Evolutionary conservation across 148 eudicot species (phyloP), one percentile per base, ranked within the genome.

Genomic region (Amaranthus palmeri): DNA sequence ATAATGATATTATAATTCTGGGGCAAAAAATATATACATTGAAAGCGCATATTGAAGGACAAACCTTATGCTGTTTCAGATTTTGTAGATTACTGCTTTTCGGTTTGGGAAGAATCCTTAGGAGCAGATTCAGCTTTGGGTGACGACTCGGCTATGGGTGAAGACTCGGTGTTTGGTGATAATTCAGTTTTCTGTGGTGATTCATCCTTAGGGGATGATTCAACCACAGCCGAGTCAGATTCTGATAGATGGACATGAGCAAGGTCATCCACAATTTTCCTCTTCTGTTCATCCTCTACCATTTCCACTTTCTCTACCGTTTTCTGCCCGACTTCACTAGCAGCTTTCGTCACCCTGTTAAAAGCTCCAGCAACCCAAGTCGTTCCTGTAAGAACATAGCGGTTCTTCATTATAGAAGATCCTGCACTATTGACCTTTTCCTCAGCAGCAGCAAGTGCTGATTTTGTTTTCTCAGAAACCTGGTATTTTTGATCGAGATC

Each of bases 351-450:
- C 50, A 91, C 98, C 82, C 83, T 85, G 69, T 61, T 89, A 56
- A 86, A 91, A 54, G 98, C 96, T 14, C 86, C 91, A 2, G 96
- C 80, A n/a, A 89, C 93, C 96, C 97, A 95, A n/a, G 93, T 61
- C 41, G 92, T 87, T 8, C 98, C 87, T 3, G 91, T 88, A 14
- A 86, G 79, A 2, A 95, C 88, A 72, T 91, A 95, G 6, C 96
- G 83, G 86, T 95, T 95, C 80, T 88, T 95, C 97, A 95, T 95
- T 67, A 91, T 81, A 58, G 96, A 91, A 12, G 97, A 85, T 54
- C 98, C 90, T 8, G 98, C 96, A 62, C 54, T 84, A 50, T 87
- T 91, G 61, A 95, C 97, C 41, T 82, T 95, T 59, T 91, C 90
- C 79, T 85, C 97, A 48, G 97, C 96, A 41, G 64, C 89, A 7